Percentiles rank a stretch among this genome's conserved stretches.
These are phyloP conservation scores for Solanum neorickii DNA, from an alignment of 257 asterid species.

Conservation along the genomic window DNA sequence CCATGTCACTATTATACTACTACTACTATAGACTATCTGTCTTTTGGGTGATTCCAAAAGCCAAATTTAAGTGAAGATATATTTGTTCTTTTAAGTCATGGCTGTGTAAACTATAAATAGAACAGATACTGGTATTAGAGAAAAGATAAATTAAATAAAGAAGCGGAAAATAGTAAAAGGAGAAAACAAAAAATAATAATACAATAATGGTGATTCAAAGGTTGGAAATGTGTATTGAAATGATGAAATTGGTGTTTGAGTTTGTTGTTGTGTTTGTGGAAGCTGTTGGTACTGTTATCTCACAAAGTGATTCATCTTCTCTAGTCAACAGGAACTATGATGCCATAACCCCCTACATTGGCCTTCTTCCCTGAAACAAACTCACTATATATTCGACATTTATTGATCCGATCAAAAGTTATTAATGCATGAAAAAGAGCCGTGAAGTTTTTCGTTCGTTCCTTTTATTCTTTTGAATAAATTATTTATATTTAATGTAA, in stretches of 20 bases:
- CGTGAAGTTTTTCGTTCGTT: neutral
- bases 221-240: slow-evolving; percentile 35
- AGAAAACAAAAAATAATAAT: too few relatives aligned
- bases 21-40: neutral
- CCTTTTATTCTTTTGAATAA: neutral
- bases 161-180: neutral
- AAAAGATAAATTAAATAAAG: too few relatives aligned
- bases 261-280: slow-evolving; percentile 16
- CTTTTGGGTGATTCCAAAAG: neutral
- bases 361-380: slow-evolving; percentile 34
- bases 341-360: slow-evolving; percentile 19
- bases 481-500: neutral
- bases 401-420: neutral
- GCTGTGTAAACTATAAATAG: neutral
- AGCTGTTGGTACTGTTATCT: slow-evolving; percentile 24
- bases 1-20: neutral
- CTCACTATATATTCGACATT: neutral
- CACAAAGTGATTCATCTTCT: neutral
- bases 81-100: neutral
- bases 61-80: neutral
- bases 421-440: neutral
- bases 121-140: neutral
- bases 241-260: slow-evolving; percentile 17
- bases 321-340: neutral
- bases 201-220: slow-evolving; percentile 11